Conservation (phyloP, 129 eudicot species). For the Artemisia argyi region DNA sequence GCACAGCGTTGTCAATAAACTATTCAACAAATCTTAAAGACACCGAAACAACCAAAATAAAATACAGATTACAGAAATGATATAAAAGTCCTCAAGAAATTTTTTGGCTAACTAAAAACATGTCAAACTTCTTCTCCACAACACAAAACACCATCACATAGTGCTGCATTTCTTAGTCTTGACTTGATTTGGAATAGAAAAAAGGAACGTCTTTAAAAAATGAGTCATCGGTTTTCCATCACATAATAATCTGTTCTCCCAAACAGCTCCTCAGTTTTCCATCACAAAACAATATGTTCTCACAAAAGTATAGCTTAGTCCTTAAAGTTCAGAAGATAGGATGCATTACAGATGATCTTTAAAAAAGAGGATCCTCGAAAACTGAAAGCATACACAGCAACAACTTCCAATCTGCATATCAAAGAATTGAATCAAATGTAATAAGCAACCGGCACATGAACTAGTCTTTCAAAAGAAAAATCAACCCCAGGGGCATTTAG, state of each 20-base stretch:
- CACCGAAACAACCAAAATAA: background rate
- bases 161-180: slow-evolving; percentile 16
- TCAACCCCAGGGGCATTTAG: background rate
- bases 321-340: background rate
- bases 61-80: background rate
- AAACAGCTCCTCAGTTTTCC: slow-evolving; percentile 12
- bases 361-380: background rate
- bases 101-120: slow-evolving; percentile 11
- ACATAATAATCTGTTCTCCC: background rate
- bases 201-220: slow-evolving; percentile 18
- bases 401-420: slow-evolving; percentile 18
- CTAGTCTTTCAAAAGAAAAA: background rate
- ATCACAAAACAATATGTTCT: slow-evolving; percentile 5
- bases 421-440: background rate
- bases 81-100: background rate
- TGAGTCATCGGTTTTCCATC: slow-evolving; percentile 17
- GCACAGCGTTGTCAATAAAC: background rate
- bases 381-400: background rate
- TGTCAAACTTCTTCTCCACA: slow-evolving; percentile 23
- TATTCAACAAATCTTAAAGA: background rate
- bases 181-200: slow-evolving; percentile 4
- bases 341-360: background rate
- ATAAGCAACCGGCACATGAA: background rate
- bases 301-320: slow-evolving; percentile 8
- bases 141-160: slow-evolving; percentile 23